Evolutionary conservation across 495 filamentous ascomycete species (phyloP).

Genomic region (Antarctomyces pellizariae): DNA sequence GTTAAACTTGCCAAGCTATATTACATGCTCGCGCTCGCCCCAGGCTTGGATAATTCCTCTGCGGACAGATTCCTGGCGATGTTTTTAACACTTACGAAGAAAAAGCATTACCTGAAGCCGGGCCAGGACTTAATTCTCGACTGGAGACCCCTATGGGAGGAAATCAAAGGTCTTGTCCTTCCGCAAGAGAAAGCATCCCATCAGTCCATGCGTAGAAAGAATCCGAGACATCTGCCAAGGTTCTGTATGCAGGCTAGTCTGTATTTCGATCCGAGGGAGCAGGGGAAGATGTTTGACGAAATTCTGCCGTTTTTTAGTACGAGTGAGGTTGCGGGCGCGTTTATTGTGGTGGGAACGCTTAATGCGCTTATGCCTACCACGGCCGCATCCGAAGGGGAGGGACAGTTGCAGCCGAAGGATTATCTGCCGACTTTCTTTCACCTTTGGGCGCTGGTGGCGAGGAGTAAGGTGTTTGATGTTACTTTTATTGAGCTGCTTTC

Average conservation of each 20-base stretch:
- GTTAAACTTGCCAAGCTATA: constrained; percentile 74
- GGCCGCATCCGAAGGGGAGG: constrained; percentile 42
- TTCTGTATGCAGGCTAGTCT: constrained; percentile 71
- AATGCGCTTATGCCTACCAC: constrained; percentile 74
- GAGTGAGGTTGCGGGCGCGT: constrained; percentile 71
- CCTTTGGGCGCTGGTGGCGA: constrained; percentile 78
- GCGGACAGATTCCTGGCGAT: constrained; percentile 88
- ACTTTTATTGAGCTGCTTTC: constrained; percentile 79
- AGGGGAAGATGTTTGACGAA: constrained; percentile 77
- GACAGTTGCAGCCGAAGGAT: constrained; percentile 54
- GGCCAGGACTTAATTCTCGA: constrained; percentile 74
- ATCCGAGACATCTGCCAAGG: constrained; percentile 42
- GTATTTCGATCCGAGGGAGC: constrained; percentile 76
- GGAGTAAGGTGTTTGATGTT: constrained; percentile 71
- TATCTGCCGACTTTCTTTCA: constrained; percentile 86
- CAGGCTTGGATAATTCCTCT: constrained; percentile 59
- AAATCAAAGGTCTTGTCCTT: constrained; percentile 71
- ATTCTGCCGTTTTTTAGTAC: constrained; percentile 88
- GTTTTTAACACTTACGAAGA: constrained; percentile 87
- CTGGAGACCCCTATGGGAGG: constrained; percentile 81
- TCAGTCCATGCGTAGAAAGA: constrained; percentile 19
- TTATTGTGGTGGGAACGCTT: constrained; percentile 63
- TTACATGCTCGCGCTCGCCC: constrained; percentile 81
- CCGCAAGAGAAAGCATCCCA: constrained; percentile 47
- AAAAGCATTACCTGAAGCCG: constrained; percentile 84